Evolutionary conservation across 495 filamentous ascomycete species (phyloP).

Genomic region (Penicillium pancosmium): DNA sequence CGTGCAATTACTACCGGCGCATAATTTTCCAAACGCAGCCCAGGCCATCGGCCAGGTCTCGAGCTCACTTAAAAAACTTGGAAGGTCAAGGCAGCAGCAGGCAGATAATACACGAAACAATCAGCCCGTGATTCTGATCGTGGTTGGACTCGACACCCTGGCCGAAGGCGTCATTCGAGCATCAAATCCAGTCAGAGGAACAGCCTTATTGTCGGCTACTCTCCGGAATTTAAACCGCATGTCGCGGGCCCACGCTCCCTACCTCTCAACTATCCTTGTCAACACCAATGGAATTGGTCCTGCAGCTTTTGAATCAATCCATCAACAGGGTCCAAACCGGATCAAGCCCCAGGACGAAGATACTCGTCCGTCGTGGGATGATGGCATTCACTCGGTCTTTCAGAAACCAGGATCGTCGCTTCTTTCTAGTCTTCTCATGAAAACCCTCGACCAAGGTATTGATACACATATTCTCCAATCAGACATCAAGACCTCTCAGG

Average conservation of each 20-base stretch:
- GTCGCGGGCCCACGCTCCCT: slow-evolving; percentile 30
- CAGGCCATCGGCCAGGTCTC: slow-evolving; percentile 41
- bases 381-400: slow-evolving; percentile 41
- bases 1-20: slow-evolving; percentile 44
- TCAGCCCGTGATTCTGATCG: slow-evolving; percentile 30
- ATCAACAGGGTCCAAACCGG: slow-evolving; percentile 2
- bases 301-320: slow-evolving; percentile 7
- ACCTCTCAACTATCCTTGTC: slow-evolving; percentile 42
- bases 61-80: slow-evolving; percentile 25
- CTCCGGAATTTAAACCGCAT: slow-evolving; percentile 40
- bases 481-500: slow-evolving; percentile 21
- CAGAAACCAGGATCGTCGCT: slow-evolving; percentile 15
- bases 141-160: slow-evolving; percentile 45
- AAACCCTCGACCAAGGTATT: slow-evolving; percentile 44
- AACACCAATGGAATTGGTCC: slow-evolving; percentile 43
- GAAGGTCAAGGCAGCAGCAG: slow-evolving; percentile 11
- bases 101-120: slow-evolving; percentile 1
- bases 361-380: slow-evolving; percentile 16
- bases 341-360: slow-evolving; percentile 4
- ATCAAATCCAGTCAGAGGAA: slow-evolving; percentile 43
- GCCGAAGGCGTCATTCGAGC: slow-evolving; percentile 42
- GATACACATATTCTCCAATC: slow-evolving; percentile 47
- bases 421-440: slow-evolving; percentile 41
- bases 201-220: slow-evolving; percentile 37
- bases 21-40: slow-evolving; percentile 36